Conservation (phyloP, 192 early-diverging fungal genomes). For the Backusella macrospora region DNA sequence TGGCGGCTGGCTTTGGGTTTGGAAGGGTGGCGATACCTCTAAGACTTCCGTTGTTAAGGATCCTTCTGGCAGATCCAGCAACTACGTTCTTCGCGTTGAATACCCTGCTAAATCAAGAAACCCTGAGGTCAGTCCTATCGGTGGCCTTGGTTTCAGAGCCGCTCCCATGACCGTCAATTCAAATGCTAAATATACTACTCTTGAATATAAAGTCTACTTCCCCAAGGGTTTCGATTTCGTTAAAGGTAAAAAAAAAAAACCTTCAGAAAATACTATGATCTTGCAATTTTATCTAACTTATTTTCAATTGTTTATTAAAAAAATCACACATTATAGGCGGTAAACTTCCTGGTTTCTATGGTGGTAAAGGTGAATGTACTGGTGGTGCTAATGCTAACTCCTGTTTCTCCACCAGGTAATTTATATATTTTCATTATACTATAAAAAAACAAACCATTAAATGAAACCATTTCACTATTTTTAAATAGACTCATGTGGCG, state of each 20-base stretch:
- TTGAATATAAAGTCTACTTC: constrained; percentile 49
- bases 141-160: constrained; percentile 43
- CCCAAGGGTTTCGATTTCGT: constrained; percentile 53
- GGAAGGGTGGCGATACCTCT: background rate
- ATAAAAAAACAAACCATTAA: background rate
- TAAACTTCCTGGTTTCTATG: constrained; percentile 63
- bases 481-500: constrained; percentile 51
- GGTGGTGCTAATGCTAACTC: constrained; percentile 49
- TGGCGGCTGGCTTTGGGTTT: constrained; percentile 20
- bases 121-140: constrained; percentile 23
- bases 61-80: constrained; percentile 19
- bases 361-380: constrained; percentile 48
- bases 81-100: constrained; percentile 29
- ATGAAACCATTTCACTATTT: background rate
- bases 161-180: constrained; percentile 26
- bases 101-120: constrained; percentile 39
- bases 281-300: background rate
- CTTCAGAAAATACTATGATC: background rate
- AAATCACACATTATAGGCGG: constrained; percentile 40
- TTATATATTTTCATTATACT: background rate
- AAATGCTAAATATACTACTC: background rate
- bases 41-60: constrained; percentile 16
- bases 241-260: constrained; percentile 36
- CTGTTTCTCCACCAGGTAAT: constrained; percentile 60
- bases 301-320: background rate